Conservation (phyloP, 2,329 filamentous ascomycete genomes). For the Juglanconis juglandina region DNA sequence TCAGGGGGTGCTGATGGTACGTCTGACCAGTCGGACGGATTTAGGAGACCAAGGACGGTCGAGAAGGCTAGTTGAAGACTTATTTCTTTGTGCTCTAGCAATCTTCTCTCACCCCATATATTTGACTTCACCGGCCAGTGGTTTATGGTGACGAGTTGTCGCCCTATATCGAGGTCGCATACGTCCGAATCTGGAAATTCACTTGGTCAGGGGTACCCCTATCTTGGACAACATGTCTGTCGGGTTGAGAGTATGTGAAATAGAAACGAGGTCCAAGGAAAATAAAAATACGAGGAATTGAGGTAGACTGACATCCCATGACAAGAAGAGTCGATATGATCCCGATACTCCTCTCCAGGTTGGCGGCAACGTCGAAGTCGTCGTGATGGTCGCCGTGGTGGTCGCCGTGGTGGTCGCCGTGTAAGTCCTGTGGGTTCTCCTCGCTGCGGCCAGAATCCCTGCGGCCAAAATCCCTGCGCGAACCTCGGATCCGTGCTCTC, state of each 20-base stretch:
- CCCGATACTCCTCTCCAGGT: slow-evolving; percentile 13
- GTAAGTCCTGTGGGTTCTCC: slow-evolving; percentile 1
- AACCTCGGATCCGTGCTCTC: slow-evolving; percentile 13
- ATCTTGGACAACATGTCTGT: not conserved
- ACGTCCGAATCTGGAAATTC: slow-evolving; percentile 14
- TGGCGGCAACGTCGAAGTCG: not conserved
- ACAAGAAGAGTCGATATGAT: slow-evolving; percentile 17
- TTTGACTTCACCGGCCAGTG: slow-evolving; percentile 13
- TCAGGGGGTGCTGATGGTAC: slow-evolving; percentile 1
- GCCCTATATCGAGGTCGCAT: slow-evolving; percentile 14
- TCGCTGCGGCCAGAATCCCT: not conserved
- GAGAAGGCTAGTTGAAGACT: slow-evolving; percentile 16
- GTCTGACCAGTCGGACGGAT: slow-evolving; percentile 12
- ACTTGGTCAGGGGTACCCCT: slow-evolving; percentile 1
- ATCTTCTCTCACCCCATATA: slow-evolving; percentile 13
- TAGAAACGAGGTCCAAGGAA: not conserved
- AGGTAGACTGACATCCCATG: slow-evolving; percentile 15
- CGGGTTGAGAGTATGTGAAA: not conserved
- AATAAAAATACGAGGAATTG: not conserved
- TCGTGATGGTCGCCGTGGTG: not conserved
- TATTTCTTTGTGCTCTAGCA: slow-evolving; percentile 14
- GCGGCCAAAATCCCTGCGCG: slow-evolving; percentile 9
- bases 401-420: not conserved
- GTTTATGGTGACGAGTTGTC: slow-evolving; percentile 16
- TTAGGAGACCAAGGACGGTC: slow-evolving; percentile 12